Evolutionary conservation across 805 yeast genomes (phyloP), one percentile per base, ranked within the genome.

Genomic region (Nakazawaea laoshanensis): DNA sequence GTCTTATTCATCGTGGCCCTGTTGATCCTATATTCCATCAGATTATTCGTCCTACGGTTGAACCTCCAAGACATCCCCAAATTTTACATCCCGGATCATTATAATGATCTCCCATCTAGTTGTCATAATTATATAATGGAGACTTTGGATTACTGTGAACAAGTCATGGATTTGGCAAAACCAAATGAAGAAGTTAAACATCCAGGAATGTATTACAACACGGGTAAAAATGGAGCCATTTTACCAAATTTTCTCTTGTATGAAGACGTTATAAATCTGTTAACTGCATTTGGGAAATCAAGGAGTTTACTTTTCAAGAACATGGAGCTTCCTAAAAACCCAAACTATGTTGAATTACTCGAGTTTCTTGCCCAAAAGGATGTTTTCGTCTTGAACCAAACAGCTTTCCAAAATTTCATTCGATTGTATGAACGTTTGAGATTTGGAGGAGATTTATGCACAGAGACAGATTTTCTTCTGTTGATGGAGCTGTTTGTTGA

Each of bases 41-140:
- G 97, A 36, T 57, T 85, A 6, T 59, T 76, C 36, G 65, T 69
- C 16, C 63, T 70, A 35, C 64, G 78, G 37, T 64, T 73, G 33
- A 61, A 77, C 31, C 48, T 87, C 40, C 71, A 74, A 38, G 92
- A 81, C 42, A 82, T 88, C 13, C 96, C 96, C 0, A 71, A 80
- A 40, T 59, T 73, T 14, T 86, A 85, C 51, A 65, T 87, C 18
- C 88, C 95, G 2, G 62, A 74, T 12, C 69, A 75, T 19, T 55
- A 64, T 5, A 76, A 70, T 38, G 85, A 78, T 45, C 50, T 78
- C 25, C 77, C 83, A 1, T 52, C 52, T n/a, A 50, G 56, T 3
- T 61, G 70, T 37, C 53, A 67, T 26, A 42, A 47, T 5, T 46
- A 55, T 43, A 62, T 78, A 16, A 42, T 51, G 4, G 43, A 47